Evolutionary conservation across 225 moss, liverwort and hornwort species (phyloP).

Genomic region (Physcomitrium patens): DNA sequence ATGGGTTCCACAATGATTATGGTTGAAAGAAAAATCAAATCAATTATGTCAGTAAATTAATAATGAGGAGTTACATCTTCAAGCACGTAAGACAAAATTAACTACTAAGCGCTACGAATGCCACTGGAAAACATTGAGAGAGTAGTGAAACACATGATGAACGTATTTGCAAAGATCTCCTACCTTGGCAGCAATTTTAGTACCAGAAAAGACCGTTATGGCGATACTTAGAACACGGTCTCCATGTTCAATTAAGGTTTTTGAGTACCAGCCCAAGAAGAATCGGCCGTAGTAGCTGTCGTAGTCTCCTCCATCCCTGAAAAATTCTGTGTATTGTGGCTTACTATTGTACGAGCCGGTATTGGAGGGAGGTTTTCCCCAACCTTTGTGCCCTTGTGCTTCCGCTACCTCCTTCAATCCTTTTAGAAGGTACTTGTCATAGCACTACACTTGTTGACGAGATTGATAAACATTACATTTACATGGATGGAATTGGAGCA

Average conservation of each 20-base stretch:
- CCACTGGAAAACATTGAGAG: background rate
- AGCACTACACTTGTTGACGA: slow-evolving; percentile 48
- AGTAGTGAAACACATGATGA: background rate
- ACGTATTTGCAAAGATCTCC: slow-evolving; percentile 18
- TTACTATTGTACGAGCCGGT: slow-evolving; percentile 66
- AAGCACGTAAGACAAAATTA: no score
- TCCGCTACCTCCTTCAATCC: slow-evolving; percentile 64
- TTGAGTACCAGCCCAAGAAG: slow-evolving; percentile 82
- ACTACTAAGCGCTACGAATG: no score
- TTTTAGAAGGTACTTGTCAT: slow-evolving; percentile 71
- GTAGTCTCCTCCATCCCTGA: slow-evolving; percentile 82
- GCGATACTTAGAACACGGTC: slow-evolving; percentile 72
- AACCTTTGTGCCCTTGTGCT: slow-evolving; percentile 68
- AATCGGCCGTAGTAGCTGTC: slow-evolving; percentile 89
- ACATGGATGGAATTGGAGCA: slow-evolving; percentile 11
- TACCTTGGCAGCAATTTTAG: slow-evolving; percentile 81
- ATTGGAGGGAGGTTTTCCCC: slow-evolving; percentile 73
- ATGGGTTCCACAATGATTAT: no score
- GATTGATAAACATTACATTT: slow-evolving; percentile 7
- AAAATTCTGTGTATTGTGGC: slow-evolving; percentile 78
- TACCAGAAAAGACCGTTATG: slow-evolving; percentile 62
- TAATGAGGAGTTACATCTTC: no score
- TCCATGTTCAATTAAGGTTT: slow-evolving; percentile 76
- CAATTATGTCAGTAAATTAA: no score
- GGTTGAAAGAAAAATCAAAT: no score